Percentiles rank a stretch among this genome's conserved stretches.
These are phyloP conservation scores for Candida chilensis DNA, from an alignment of 805 yeast species.

Conservation along the genomic window DNA sequence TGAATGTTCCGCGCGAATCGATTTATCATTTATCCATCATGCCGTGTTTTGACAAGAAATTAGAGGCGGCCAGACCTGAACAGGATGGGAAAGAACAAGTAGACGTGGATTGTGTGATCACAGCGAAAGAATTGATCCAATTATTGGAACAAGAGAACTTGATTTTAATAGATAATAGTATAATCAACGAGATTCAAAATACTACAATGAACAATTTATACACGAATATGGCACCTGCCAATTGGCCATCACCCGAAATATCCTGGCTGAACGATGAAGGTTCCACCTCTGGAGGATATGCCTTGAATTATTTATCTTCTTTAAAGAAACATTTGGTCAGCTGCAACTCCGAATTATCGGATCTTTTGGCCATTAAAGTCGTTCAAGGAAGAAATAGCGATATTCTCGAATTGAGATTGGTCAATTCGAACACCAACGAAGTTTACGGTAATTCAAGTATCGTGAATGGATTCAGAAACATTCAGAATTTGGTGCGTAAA, in stretches of 20 bases:
- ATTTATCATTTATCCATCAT: conserved; percentile 80
- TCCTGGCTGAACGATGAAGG: conserved; percentile 76
- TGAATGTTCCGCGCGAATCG: conserved; percentile 17
- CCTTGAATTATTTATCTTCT: conserved; percentile 52
- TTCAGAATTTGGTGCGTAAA: conserved; percentile 86
- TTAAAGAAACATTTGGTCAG: conserved; percentile 14
- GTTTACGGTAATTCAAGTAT: conserved; percentile 53
- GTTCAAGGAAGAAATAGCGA: conserved; percentile 71
- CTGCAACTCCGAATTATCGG: conserved; percentile 7
- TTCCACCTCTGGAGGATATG: conserved; percentile 85
- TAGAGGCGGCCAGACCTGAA: conserved; percentile 88
- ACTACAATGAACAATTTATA: too few species aligned
- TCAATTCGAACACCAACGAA: conserved; percentile 18
- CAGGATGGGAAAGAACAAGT: conserved; percentile 19
- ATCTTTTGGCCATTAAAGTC: conserved; percentile 16
- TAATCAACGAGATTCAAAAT: conserved; percentile 4
- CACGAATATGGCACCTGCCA: conserved; percentile 38
- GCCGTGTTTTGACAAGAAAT: conserved; percentile 97
- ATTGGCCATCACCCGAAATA: conserved; percentile 51
- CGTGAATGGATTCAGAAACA: conserved; percentile 88
- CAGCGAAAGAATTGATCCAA: conserved; percentile 80
- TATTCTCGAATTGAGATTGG: conserved; percentile 57
- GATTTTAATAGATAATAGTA: conserved; percentile 16
- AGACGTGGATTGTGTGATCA: conserved; percentile 92
- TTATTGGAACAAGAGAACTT: conserved; percentile 48